phyloP scores from a whole-genome alignment of 1,284 basidiomycete species.

The Heterobasidion occidentale region DNA sequence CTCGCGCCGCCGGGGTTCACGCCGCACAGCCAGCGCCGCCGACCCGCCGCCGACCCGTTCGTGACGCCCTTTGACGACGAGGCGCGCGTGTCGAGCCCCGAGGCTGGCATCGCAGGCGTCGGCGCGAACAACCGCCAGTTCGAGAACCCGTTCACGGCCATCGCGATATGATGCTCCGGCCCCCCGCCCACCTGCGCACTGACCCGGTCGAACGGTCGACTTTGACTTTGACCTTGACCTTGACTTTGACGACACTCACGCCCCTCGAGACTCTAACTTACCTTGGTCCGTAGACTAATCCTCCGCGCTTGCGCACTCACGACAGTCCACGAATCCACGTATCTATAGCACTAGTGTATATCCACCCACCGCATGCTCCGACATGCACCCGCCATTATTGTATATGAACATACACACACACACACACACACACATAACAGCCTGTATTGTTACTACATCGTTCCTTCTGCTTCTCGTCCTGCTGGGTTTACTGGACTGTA shows the following conservation, averaged over 20 bases:
- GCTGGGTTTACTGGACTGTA: background rate
- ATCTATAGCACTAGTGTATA: too few species aligned
- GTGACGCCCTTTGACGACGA: constrained; percentile 75
- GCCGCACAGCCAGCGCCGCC: constrained; percentile 1
- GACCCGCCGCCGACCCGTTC: constrained; percentile 44
- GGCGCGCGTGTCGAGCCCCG: constrained; percentile 8
- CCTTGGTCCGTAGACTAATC: background rate
- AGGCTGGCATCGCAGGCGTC: background rate
- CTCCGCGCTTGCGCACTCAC: background rate
- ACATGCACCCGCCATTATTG: background rate
- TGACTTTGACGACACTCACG: too few species aligned
- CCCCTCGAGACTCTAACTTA: background rate
- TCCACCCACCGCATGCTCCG: too few species aligned
- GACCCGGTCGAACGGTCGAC: too few species aligned
- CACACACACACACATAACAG: background rate
- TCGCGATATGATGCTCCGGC: background rate
- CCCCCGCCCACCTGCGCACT: background rate
- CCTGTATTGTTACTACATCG: background rate
- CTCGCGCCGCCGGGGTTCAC: constrained; percentile 16
- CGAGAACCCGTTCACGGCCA: background rate
- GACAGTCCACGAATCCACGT: too few species aligned
- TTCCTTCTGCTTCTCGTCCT: background rate
- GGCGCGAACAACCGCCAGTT: background rate
- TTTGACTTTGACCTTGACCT: too few species aligned
- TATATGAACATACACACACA: background rate